Percentiles rank a stretch among this genome's conserved stretches.
Conservation (phyloP, 331 rosid genomes). For the Cucumis variabilis region DNA sequence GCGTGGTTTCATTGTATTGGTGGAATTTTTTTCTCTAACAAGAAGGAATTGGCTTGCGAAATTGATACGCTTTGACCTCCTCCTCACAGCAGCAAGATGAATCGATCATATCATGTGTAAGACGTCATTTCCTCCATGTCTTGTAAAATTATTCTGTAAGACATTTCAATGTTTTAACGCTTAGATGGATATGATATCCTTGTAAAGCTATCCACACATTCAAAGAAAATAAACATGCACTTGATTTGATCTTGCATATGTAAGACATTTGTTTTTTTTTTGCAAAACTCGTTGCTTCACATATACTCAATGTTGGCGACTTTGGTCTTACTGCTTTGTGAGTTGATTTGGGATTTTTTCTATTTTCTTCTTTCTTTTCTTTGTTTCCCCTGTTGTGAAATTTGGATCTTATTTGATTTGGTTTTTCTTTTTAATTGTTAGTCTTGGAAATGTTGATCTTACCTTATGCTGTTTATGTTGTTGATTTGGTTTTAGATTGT, state of each 20-base stretch:
- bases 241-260: too few relatives aligned
- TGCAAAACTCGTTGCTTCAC: too few relatives aligned
- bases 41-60: constrained; percentile 21
- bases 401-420: not conserved
- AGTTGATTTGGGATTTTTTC: constrained; percentile 31
- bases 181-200: not conserved
- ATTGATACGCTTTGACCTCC: not conserved
- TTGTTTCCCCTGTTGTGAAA: not conserved
- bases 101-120: not conserved
- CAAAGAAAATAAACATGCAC: not conserved
- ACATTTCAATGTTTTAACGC: constrained; percentile 12
- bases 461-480: not conserved
- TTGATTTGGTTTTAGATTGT: not conserved
- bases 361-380: not conserved
- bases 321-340: constrained; percentile 64
- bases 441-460: not conserved
- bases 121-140: not conserved
- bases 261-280: too few relatives aligned
- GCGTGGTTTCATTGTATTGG: not conserved
- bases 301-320: too few relatives aligned
- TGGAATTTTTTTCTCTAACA: constrained; percentile 39
- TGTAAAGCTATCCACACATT: constrained; percentile 13
- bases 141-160: constrained; percentile 11
- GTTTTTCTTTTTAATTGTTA: not conserved
- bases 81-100: constrained; percentile 16